A percentile compares a stretch with the other conserved stretches of the same genome.
Evolutionary conservation across 148 eudicot species (phyloP).

Genomic region (Hydrangea macrophylla): DNA sequence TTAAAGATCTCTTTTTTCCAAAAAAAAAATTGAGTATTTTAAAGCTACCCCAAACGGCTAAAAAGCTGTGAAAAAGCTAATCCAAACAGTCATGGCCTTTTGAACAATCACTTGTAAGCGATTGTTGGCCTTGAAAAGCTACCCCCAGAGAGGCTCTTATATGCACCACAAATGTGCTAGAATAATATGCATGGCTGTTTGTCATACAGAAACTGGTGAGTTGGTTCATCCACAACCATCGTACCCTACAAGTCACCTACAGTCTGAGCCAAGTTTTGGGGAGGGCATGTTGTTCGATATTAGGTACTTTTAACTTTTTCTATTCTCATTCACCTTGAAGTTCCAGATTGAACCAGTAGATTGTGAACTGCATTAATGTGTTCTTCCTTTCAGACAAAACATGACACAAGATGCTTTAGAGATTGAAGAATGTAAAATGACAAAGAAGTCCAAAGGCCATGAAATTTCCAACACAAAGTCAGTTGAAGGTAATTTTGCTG

Average conservation of each 20-base stretch:
- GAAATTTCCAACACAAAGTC: conserved; percentile 13
- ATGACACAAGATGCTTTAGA: conserved; percentile 15
- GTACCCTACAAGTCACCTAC: conserved; percentile 18
- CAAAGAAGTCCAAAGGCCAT: conserved; percentile 10
- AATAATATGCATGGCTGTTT: not conserved
- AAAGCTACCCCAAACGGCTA: too few species aligned
- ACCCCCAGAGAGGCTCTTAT: too few species aligned
- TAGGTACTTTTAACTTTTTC: conserved; percentile 36
- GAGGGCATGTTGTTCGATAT: conserved; percentile 23
- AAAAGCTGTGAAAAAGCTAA: too few species aligned
- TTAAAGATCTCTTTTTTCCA: too few species aligned
- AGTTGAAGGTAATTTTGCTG: conserved; percentile 23
- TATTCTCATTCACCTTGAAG: not conserved
- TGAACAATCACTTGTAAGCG: too few species aligned
- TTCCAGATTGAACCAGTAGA: conserved; percentile 12
- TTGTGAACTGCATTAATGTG: not conserved
- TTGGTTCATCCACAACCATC: conserved; percentile 27
- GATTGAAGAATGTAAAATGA: conserved; percentile 16
- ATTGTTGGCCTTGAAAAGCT: too few species aligned
- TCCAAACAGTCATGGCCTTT: too few species aligned
- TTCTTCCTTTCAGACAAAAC: conserved; percentile 42
- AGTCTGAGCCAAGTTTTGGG: conserved; percentile 22
- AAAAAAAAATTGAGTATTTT: too few species aligned
- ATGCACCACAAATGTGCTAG: not conserved
- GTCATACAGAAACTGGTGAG: conserved; percentile 40